Base-by-base conservation (phyloP, 225 moss, liverwort and hornwort genomes). In the Pseudoscleropodium purum region DNA sequence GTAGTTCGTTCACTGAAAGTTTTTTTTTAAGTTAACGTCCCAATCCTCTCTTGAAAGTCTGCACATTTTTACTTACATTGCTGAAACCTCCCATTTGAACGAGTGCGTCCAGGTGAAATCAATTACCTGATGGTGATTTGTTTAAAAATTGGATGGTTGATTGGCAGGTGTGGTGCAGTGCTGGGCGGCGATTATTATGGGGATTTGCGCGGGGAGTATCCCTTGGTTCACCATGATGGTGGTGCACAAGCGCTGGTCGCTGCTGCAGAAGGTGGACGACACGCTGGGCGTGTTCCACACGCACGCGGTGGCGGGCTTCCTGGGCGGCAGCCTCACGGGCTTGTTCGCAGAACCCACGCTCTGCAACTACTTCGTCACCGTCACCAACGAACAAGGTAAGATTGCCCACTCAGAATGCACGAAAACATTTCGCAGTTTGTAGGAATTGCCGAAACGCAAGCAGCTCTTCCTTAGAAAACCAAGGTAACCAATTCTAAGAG, bases 151-250 rank as follows among this genome's bases (percentile, higher is more conserved):
- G 85, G 56, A 45, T 21, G 37, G 65, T 49, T 62, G 76, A 27
- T 84, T 65, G 65, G 67, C 91, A 94, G 94, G 94, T 61, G 87
- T 94, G 88, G 94, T 94, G 86, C 90, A 93, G 78, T 88, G 93
- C 60, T 94, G 94, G 94, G 94, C 94, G 20, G 93, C 94, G 82
- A 93, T 94, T 21, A 86, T 94, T 13, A 94, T 94, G 94, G 94
- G 94, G 25, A 82, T 93, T 54, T 91, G 89, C 56, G 77, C 94
- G 16, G 94, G 94, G 51, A 94, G 93, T 77, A 89, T 94, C 45
- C 94, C 94, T 18, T 94, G 94, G 94, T 93, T 91, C 74, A 94
- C 94, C 34, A 94, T 94, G 94, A 94, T 94, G 94, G 92, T 94
- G 82, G 88, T 94, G 80, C 94, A 94, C 87, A 94, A 93, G 79